These are phyloP conservation scores for Trypanosoma conorhini DNA, from an alignment of 208 protist genomes.

Conservation along the genomic window DNA sequence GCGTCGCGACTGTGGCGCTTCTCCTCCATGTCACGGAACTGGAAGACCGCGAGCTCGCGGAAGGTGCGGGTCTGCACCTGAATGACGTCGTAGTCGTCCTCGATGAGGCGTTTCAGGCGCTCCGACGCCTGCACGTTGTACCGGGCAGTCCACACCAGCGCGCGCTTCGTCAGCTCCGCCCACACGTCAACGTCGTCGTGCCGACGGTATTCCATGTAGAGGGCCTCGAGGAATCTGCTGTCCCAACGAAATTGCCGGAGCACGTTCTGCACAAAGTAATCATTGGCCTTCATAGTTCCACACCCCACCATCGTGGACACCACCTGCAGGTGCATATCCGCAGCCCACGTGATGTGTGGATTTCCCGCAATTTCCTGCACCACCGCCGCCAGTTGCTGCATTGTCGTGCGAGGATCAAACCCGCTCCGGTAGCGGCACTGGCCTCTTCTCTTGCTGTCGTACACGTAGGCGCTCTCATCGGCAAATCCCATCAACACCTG, in stretches of 20 bases:
- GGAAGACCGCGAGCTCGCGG: constrained; percentile 89
- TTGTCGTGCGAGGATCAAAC: constrained; percentile 56
- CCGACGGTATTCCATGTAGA: constrained; percentile 89
- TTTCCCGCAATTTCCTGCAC: constrained; percentile 74
- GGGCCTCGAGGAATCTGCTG: constrained; percentile 72
- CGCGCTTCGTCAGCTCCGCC: constrained; percentile 89
- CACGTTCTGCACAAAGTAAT: constrained; percentile 91
- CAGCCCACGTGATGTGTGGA: constrained; percentile 76
- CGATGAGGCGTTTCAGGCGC: constrained; percentile 73
- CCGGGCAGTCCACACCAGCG: constrained; percentile 88
- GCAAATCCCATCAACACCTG: constrained; percentile 75
- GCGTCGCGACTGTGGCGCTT: constrained; percentile 67
- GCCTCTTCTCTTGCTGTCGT: constrained; percentile 35
- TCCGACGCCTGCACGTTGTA: constrained; percentile 85
- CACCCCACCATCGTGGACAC: constrained; percentile 74
- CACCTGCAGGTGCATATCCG: constrained; percentile 87
- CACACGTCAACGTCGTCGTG: constrained; percentile 82
- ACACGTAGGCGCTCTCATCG: constrained; percentile 66
- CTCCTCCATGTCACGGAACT: constrained; percentile 88
- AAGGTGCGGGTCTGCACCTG: constrained; percentile 87
- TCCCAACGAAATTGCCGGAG: constrained; percentile 86
- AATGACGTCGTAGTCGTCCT: constrained; percentile 91
- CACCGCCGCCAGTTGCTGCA: constrained; percentile 45
- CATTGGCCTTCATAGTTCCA: constrained; percentile 89
- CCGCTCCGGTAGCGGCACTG: constrained; percentile 44